Conservation (phyloP, 2,329 filamentous ascomycete species). For the Fusarium staphyleae region DNA sequence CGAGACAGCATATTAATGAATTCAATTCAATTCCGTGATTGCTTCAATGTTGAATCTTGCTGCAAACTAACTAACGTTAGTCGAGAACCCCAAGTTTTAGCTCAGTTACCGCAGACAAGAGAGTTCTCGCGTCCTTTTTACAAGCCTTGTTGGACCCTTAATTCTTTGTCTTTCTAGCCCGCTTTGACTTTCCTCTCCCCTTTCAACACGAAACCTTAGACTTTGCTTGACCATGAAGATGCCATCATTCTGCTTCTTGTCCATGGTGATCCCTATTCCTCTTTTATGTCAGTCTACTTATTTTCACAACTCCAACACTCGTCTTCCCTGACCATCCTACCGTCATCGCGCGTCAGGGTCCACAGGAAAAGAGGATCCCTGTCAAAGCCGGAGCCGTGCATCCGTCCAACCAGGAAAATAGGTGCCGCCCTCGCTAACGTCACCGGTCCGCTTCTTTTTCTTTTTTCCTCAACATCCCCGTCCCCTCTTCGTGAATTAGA, state of each 20-base stretch:
- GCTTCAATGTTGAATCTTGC: neutral
- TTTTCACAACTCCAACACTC: neutral
- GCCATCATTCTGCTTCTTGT: constrained; percentile 15
- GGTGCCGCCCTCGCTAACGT: constrained; percentile 37
- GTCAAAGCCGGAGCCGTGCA: neutral
- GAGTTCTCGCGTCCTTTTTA: neutral
- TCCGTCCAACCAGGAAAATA: constrained; percentile 27
- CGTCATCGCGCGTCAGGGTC: constrained; percentile 44
- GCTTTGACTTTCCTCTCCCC: neutral
- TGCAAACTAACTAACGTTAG: neutral
- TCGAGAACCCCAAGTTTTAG: neutral
- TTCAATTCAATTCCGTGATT: neutral
- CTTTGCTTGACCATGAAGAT: constrained; percentile 10
- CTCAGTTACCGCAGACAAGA: no score
- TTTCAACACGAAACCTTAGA: neutral
- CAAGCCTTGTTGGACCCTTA: neutral
- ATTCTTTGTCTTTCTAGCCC: neutral
- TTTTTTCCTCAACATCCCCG: neutral
- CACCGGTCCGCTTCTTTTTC: constrained; percentile 32
- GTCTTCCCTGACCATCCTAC: constrained; percentile 24
- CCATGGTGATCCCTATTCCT: constrained; percentile 1
- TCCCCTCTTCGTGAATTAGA: no score
- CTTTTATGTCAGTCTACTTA: neutral
- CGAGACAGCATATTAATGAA: neutral
- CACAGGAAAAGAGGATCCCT: constrained; percentile 30